Percentiles rank a stretch among this genome's conserved stretches.
Evolutionary conservation across 768 basidiomycete species (phyloP).

Genomic region (Brasilioporus rufonigricans): DNA sequence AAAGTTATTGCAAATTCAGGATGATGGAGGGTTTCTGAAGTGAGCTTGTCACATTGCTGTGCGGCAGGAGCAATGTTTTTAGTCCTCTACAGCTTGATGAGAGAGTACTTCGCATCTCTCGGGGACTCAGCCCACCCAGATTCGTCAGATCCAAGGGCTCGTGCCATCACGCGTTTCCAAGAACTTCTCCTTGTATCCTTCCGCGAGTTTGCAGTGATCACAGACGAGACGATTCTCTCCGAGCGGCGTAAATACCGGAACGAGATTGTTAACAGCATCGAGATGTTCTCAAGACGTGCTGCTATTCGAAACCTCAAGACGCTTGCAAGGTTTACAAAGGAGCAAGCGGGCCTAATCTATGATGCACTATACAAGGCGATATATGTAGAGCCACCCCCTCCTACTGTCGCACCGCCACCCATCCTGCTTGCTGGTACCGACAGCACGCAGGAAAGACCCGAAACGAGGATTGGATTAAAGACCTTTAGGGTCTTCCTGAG

Average conservation of each 20-base stretch:
- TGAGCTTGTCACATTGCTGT: slow-evolving; percentile 37
- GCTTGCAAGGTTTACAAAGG: slow-evolving; percentile 80
- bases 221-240: slow-evolving; percentile 86
- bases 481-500: slow-evolving; percentile 91
- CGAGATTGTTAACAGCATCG: slow-evolving; percentile 90
- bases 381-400: slow-evolving; percentile 70
- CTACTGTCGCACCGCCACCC: slow-evolving; percentile 45
- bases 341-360: slow-evolving; percentile 86
- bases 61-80: background rate
- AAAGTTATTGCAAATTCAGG: slow-evolving; percentile 85
- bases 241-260: slow-evolving; percentile 85
- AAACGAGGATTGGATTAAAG: slow-evolving; percentile 81
- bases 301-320: slow-evolving; percentile 84
- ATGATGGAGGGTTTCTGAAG: slow-evolving; percentile 97
- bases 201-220: slow-evolving; percentile 95
- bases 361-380: slow-evolving; percentile 87
- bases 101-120: slow-evolving; percentile 90
- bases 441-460: slow-evolving; percentile 68
- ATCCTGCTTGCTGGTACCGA: slow-evolving; percentile 57
- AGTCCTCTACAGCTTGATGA: slow-evolving; percentile 67
- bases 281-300: slow-evolving; percentile 90
- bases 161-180: slow-evolving; percentile 96
- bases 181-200: slow-evolving; percentile 96
- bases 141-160: slow-evolving; percentile 81
- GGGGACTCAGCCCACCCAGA: slow-evolving; percentile 93